Base-by-base conservation (phyloP, 108 stramenopile genomes). In the Epithemia pelagica region DNA sequence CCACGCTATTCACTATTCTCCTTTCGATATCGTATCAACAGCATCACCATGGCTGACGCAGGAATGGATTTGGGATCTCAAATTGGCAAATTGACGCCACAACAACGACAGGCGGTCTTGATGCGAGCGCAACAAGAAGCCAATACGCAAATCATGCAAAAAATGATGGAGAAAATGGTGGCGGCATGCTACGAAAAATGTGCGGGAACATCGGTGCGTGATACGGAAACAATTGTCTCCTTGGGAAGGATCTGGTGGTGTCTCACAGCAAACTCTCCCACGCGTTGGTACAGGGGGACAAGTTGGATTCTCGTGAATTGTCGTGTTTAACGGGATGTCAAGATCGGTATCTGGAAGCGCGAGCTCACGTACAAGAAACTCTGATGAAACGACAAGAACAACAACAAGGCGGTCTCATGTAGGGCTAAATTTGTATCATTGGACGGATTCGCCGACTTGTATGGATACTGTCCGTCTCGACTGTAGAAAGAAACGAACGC, bases 121-220 rank as follows among this genome's bases (percentile, higher is more conserved):
- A 67, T 78, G 56, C 84, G 81, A 59, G 91, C 91, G 1, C 83
- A 88, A 70, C 81, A 86, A 62, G 87, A 89, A 61, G 91, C 91
- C 29, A 90, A 92, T 75, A 88, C 89, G 66, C 85, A 81, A 69
- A 81, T 92, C 46, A 92, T 92, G 88, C 77, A 82, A 52, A 71
- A 79, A 58, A 90, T 92, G 91, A 64, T 90, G 53, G 82, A 90
- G 70, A 78, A 74, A 67, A 89, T 90, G 86, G 84, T 85, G 23
- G 65, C 73, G 30, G 69, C 71, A 10, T 92, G 91, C 67, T 92
- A 87, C 71, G 76, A 82, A 23, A 89, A 87, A 64, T 92, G 91
- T 67, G 85, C 83, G 0, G 91, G 91, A 58, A 86, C 85, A 1
- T 85, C 84, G 72, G 87, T 89, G 72, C 74, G 83, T 74, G 18